These are phyloP conservation scores for Thelonectria discophora DNA, from an alignment of 2,329 filamentous ascomycete genomes.

Conservation along the genomic window DNA sequence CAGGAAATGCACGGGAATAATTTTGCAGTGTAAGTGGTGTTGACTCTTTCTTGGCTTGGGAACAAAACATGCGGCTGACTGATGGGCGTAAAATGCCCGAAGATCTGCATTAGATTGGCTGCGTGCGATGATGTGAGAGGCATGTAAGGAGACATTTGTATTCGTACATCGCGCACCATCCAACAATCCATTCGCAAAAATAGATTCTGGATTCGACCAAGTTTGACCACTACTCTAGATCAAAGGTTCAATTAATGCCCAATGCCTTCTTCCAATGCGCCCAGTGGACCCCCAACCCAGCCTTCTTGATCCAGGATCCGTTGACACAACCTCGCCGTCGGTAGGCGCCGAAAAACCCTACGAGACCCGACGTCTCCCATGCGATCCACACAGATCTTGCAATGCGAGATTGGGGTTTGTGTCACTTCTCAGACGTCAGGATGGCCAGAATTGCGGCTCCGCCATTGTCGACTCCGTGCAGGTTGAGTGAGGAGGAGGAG, in stretches of 20 bases:
- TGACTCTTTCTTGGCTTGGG: background rate
- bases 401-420: constrained; percentile 29
- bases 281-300: background rate
- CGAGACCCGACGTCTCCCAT: constrained; percentile 12
- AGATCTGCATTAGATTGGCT: constrained; percentile 1
- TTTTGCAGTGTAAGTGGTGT: background rate
- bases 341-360: constrained; percentile 16
- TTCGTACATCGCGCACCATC: background rate
- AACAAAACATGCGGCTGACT: background rate
- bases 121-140: background rate
- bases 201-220: background rate
- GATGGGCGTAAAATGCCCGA: constrained; percentile 7
- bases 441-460: constrained; percentile 18
- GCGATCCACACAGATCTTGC: constrained; percentile 23
- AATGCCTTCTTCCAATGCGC: background rate
- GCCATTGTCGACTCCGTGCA: background rate
- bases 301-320: background rate
- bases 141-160: background rate
- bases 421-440: constrained; percentile 27
- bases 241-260: background rate
- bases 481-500: background rate
- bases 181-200: background rate
- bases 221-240: background rate
- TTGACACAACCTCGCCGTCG: constrained; percentile 20
- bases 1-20: background rate